A percentile compares a stretch with the other conserved stretches of the same genome.
These are phyloP conservation scores for Candida arabinofermentans DNA, from an alignment of 805 yeast species.

Conservation along the genomic window DNA sequence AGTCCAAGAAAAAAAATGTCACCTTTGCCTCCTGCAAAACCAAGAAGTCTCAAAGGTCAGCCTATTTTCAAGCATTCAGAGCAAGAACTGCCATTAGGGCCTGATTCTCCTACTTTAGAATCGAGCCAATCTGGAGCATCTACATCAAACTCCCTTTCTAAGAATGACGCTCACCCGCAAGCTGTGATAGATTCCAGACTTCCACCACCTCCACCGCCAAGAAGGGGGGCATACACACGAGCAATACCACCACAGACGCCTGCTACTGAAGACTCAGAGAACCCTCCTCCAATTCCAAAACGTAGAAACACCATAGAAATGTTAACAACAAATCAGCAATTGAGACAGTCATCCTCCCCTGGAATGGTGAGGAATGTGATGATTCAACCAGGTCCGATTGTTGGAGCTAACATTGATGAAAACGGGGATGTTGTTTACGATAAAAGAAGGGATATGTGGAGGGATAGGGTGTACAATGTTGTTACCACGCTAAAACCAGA, in stretches of 20 bases:
- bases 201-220: conserved; percentile 12
- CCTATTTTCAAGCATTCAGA: conserved; percentile 6
- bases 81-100: background rate
- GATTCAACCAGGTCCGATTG: background rate
- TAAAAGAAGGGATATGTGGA: conserved; percentile 54
- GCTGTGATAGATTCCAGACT: conserved; percentile 4
- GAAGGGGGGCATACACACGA: conserved; percentile 7
- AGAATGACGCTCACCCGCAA: no score
- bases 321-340: conserved; percentile 1
- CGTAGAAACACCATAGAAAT: conserved; percentile 1
- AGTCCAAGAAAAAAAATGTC: conserved; percentile 10
- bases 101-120: conserved; percentile 25
- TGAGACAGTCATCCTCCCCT: background rate
- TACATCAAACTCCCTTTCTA: no score
- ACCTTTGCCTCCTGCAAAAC: conserved; percentile 49
- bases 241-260: background rate
- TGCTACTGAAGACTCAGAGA: background rate
- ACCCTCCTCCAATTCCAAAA: background rate
- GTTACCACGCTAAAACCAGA: conserved; percentile 36
- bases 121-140: background rate
- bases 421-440: conserved; percentile 32
- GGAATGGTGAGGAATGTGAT: background rate
- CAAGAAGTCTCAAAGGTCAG: conserved; percentile 35
- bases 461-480: conserved; percentile 43
- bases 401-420: background rate